Evolutionary conservation across 2,329 filamentous ascomycete species (phyloP), one percentile per base, ranked within the genome.

Genomic region (Botrytis sinoallii): DNA sequence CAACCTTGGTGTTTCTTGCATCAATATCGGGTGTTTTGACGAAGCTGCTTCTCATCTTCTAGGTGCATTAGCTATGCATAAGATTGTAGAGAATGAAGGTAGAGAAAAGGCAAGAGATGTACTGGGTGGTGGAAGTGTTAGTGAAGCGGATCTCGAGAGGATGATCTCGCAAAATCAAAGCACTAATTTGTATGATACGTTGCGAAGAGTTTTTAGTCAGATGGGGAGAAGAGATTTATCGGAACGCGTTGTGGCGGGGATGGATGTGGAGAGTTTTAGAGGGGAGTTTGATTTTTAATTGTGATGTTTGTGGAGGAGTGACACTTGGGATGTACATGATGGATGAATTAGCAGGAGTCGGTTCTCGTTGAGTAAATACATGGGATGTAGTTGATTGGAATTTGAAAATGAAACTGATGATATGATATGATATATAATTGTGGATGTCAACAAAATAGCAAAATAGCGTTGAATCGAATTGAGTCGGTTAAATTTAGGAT

Each of bases 81-180:
- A 96, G 82, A 91, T 94, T 10, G 94, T 97, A 22, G 95, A 98
- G 84, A 89, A 90, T 79, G 93, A 94, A 80, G 94, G 94, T 7
- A 88, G 93, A 74, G 92, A 93, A 81, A 91, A 93, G 82, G 95
- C 94, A 5, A 87, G 93, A 72, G 93, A 98, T 84, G 90, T 97
- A 22, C 87, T 97, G 6, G 84, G 84, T 1, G 92, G 91, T 71
- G 88, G 84, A 18, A 84, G 82, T 18, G 85, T 91, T 5, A 85
- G 84, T 38, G 94, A 98, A 79, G 90, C 89, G 73, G 90, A 93
- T 77, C 86, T 98, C 32, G 93, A 97, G 80, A 88, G 92, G 75
- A 94, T 97, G 91, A 92, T 97, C 72, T 92, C 92, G 70, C 95
- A 98, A 85, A 99, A 99, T 84, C 91, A 97, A 82, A 97, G 94